phyloP scores from a whole-genome alignment of 2,329 filamentous ascomycete species.

The Tolypocladium tropicale region DNA sequence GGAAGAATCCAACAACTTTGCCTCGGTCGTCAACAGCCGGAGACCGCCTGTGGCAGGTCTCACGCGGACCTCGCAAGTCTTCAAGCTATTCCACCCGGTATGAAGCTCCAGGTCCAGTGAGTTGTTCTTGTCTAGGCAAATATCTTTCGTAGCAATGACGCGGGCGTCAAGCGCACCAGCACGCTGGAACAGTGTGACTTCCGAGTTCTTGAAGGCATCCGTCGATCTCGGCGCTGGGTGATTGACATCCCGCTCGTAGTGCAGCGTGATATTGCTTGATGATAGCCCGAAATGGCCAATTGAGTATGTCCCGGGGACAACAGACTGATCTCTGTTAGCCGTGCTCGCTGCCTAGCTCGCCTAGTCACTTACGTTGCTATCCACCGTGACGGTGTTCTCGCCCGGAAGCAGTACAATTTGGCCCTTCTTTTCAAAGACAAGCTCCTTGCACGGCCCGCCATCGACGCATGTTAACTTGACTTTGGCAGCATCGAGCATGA shows the following conservation, averaged over 20 bases:
- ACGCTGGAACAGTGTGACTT: constrained; percentile 65
- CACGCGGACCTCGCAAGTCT: constrained; percentile 48
- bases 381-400: constrained; percentile 26
- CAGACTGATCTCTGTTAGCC: constrained; percentile 36
- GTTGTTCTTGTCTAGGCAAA: constrained; percentile 72
- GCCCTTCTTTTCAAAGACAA: constrained; percentile 20
- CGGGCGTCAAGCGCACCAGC: constrained; percentile 57
- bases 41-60: constrained; percentile 56
- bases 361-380: constrained; percentile 21
- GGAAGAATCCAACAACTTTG: constrained; percentile 33
- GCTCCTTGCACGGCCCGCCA: constrained; percentile 50
- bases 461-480: constrained; percentile 50
- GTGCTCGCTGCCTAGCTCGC: background rate
- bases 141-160: constrained; percentile 55
- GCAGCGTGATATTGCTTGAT: constrained; percentile 52
- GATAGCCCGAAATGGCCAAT: constrained; percentile 62
- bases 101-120: constrained; percentile 63
- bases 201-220: constrained; percentile 46
- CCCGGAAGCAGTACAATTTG: constrained; percentile 34
- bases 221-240: constrained; percentile 34
- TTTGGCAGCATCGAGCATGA: constrained; percentile 55
- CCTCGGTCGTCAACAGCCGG: constrained; percentile 51
- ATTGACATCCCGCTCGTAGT: constrained; percentile 50
- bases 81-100: constrained; percentile 64
- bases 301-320: constrained; percentile 63